phyloP scores from a whole-genome alignment of 2,329 filamentous ascomycete species.

The Nigrospora osmanthi region DNA sequence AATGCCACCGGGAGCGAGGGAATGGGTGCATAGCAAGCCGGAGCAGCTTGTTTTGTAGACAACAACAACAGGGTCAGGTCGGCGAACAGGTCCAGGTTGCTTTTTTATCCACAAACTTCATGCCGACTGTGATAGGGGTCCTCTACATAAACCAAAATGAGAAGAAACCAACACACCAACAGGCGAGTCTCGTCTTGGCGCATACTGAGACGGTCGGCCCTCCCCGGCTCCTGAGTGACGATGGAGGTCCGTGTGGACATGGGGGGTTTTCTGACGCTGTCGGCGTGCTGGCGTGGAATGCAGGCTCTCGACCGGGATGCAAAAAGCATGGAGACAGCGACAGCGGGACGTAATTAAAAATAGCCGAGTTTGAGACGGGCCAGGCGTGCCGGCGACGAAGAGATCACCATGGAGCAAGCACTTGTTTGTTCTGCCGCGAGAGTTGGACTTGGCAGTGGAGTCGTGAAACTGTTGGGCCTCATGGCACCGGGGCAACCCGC shows the following conservation, averaged over 20 bases:
- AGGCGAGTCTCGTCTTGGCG: too few species aligned
- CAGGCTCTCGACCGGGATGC: too few species aligned
- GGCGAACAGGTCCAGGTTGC: conserved; percentile 2
- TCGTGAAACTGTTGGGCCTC: conserved; percentile 2
- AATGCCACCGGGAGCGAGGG: conserved; percentile 5
- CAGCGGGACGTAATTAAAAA: too few species aligned
- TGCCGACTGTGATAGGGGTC: not conserved
- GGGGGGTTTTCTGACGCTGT: too few species aligned
- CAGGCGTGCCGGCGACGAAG: too few species aligned
- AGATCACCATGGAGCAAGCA: not conserved
- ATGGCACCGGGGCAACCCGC: not conserved
- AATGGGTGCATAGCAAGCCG: not conserved
- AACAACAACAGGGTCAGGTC: not conserved
- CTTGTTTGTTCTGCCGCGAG: not conserved
- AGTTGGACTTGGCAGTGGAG: conserved; percentile 1
- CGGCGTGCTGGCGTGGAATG: too few species aligned
- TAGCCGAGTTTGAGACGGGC: too few species aligned
- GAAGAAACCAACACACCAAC: not conserved
- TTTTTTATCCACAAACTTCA: not conserved
- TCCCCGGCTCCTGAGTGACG: too few species aligned
- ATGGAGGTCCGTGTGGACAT: too few species aligned
- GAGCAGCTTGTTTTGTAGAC: not conserved
- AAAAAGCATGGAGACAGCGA: too few species aligned
- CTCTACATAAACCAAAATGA: conserved; percentile 2
- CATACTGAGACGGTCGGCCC: too few species aligned